These are phyloP conservation scores for Boletus coccyginus DNA, from an alignment of 768 basidiomycete genomes.

Conservation along the genomic window DNA sequence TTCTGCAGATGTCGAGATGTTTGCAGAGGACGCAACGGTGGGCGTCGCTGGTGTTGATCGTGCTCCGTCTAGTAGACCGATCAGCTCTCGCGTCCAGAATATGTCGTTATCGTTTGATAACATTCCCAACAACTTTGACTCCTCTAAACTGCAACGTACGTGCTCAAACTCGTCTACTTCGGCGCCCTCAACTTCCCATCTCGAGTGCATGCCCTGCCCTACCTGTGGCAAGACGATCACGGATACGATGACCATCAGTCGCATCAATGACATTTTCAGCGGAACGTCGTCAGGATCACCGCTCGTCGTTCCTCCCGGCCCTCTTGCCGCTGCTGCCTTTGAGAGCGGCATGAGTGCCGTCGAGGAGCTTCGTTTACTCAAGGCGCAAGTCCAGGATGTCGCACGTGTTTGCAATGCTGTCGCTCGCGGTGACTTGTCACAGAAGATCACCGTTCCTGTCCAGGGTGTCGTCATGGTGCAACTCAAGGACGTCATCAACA, in stretches of 20 bases:
- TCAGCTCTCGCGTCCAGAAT: slow-evolving; percentile 32
- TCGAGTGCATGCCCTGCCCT: slow-evolving; percentile 47
- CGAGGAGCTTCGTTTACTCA: slow-evolving; percentile 74
- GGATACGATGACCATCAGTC: slow-evolving; percentile 39
- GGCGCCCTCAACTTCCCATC: slow-evolving; percentile 43
- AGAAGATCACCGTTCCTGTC: slow-evolving; percentile 77
- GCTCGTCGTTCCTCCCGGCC: slow-evolving; percentile 54
- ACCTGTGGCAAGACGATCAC: slow-evolving; percentile 53
- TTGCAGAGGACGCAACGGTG: slow-evolving; percentile 23
- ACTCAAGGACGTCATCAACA: slow-evolving; percentile 75
- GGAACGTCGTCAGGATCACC: slow-evolving; percentile 26
- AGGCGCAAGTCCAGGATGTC: slow-evolving; percentile 82
- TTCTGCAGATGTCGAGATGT: slow-evolving; percentile 29
- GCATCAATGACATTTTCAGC: slow-evolving; percentile 9
- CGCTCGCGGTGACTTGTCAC: slow-evolving; percentile 69
- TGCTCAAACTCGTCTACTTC: slow-evolving; percentile 37
- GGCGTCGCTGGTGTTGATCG: slow-evolving; percentile 26
- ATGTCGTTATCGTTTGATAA: slow-evolving; percentile 55
- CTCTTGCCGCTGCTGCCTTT: slow-evolving; percentile 52
- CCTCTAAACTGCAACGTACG: slow-evolving; percentile 31
- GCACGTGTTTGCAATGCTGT: slow-evolving; percentile 81
- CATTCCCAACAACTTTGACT: slow-evolving; percentile 40
- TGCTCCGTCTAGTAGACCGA: slow-evolving; percentile 21
- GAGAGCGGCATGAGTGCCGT: slow-evolving; percentile 66
- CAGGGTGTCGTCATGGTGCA: slow-evolving; percentile 80